Evolutionary conservation across 768 basidiomycete species (phyloP), one percentile per base, ranked within the genome.

Genomic region (Pleurotus eryngii): DNA sequence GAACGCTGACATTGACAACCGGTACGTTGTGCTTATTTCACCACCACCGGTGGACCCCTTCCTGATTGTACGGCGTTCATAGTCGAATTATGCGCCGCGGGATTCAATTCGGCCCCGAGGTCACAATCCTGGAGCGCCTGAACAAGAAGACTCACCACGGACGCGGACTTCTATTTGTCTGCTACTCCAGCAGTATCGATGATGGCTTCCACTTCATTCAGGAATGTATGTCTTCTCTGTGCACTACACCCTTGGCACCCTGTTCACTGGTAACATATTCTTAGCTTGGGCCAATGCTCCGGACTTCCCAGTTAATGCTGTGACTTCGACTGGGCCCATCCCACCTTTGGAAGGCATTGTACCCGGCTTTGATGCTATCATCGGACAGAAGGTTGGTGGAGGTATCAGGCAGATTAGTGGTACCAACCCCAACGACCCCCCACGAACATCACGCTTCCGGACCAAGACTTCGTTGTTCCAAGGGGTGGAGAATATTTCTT

Each of bases 401-500:
- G 51, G 51, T 40, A 54, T 54, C 51, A 39, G 51, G 24, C 51
- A 54, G 24, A 24, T 54, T 9, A 40, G 24, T 12, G 59, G 59
- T 20, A 56, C 51, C 20, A 69, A 76, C 60, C 74, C 74, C 12
- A 71, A 74, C 47, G 57, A 63, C 49, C 61, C 72, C 12, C 68
- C 49, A 61, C 59, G n/a, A 62, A 64, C 46, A 66, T 72, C 53
- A 59, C 67, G 15, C 69, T 74, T 55, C 72, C 72, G 6, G 65
- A 67, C 15, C 17, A 17, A 20, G 42, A 22, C 26, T 80, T 77
- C 58, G 70, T 82, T 47, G 63, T 74, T 35, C 70, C 81, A 43
- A 73, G 76, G 20, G 78, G 81, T 40, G 80, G 81, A 56, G 81
- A 80, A 61, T 81, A 81, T 63, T 82, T 81, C 66, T 82, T 81